Percentiles rank a stretch among this genome's conserved stretches.
These are phyloP conservation scores for Lasiosphaeriaceae sp. DNA, from an alignment of 495 filamentous ascomycete genomes.

Conservation along the genomic window DNA sequence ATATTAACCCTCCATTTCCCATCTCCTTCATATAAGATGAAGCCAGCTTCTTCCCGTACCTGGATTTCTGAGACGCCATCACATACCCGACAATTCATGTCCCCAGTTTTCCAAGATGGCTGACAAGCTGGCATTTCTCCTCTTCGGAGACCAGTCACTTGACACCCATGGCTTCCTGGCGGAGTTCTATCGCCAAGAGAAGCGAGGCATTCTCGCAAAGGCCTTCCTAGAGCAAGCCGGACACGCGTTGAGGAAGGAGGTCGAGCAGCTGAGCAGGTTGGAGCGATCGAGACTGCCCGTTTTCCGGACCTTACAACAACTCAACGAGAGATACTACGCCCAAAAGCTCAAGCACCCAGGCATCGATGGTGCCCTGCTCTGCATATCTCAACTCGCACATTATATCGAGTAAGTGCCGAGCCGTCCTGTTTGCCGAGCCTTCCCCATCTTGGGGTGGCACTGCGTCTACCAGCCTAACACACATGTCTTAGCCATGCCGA, in stretches of 20 bases:
- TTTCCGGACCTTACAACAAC: constrained; percentile 65
- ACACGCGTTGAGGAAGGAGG: constrained; percentile 60
- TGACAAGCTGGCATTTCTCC: constrained; percentile 44
- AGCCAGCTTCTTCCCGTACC: constrained; percentile 14
- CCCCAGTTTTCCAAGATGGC: constrained; percentile 32
- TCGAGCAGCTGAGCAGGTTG: constrained; percentile 54
- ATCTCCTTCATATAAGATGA: constrained; percentile 15
- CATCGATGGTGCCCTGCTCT: constrained; percentile 63
- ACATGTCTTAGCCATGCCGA: constrained; percentile 36
- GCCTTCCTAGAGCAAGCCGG: constrained; percentile 62
- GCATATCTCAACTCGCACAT: constrained; percentile 66
- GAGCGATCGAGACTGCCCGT: constrained; percentile 61
- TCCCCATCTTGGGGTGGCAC: constrained; percentile 1
- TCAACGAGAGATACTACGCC: constrained; percentile 64
- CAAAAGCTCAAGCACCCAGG: constrained; percentile 56
- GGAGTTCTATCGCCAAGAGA: constrained; percentile 54
- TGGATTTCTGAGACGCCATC: constrained; percentile 6
- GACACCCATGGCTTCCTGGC: constrained; percentile 65
- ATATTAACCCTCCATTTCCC: constrained; percentile 9
- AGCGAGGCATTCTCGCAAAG: constrained; percentile 59
- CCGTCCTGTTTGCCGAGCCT: not conserved
- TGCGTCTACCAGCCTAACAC: constrained; percentile 16
- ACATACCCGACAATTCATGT: constrained; percentile 15
- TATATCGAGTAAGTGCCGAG: constrained; percentile 66
- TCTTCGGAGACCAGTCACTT: constrained; percentile 79